Conservation (phyloP, 1,284 basidiomycete species). For the Ganoderma lingzhi region DNA sequence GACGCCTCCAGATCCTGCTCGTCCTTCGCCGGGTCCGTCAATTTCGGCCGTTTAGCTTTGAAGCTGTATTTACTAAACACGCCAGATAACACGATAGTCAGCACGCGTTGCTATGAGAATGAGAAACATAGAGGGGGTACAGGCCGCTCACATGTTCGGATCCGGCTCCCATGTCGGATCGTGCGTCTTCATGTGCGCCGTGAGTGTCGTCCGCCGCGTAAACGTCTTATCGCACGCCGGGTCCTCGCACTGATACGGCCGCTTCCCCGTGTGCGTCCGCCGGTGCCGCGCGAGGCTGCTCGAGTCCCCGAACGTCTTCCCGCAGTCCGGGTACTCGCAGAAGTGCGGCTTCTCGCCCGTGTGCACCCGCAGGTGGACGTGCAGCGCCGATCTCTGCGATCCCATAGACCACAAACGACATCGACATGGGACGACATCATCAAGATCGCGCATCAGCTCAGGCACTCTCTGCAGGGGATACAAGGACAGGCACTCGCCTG, state of each 20-base stretch:
- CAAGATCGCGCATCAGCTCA: neutral
- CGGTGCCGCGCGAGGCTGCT: conserved; percentile 90
- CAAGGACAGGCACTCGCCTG: conserved; percentile 59
- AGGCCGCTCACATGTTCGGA: conserved; percentile 71
- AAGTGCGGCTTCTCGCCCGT: conserved; percentile 91
- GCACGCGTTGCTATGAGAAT: neutral
- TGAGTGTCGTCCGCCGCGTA: conserved; percentile 81
- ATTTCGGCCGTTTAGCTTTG: conserved; percentile 70
- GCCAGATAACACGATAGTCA: conserved; percentile 26
- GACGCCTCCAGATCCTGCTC: conserved; percentile 68
- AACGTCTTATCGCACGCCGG: conserved; percentile 85
- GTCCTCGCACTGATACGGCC: conserved; percentile 84
- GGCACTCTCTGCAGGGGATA: neutral
- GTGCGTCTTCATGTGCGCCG: conserved; percentile 84
- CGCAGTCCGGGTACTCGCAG: conserved; percentile 87
- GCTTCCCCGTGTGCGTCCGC: conserved; percentile 85
- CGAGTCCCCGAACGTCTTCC: conserved; percentile 87
- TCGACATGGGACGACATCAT: neutral
- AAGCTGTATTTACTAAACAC: conserved; percentile 73
- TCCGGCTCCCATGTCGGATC: conserved; percentile 84
- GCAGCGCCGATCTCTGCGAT: conserved; percentile 80
- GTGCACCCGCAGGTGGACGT: conserved; percentile 87
- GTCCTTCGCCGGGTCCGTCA: conserved; percentile 54
- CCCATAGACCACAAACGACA: neutral
- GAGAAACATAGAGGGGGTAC: conserved; percentile 7